phyloP scores from a whole-genome alignment of 768 basidiomycete genomes.

The Pleurotus djamor region DNA sequence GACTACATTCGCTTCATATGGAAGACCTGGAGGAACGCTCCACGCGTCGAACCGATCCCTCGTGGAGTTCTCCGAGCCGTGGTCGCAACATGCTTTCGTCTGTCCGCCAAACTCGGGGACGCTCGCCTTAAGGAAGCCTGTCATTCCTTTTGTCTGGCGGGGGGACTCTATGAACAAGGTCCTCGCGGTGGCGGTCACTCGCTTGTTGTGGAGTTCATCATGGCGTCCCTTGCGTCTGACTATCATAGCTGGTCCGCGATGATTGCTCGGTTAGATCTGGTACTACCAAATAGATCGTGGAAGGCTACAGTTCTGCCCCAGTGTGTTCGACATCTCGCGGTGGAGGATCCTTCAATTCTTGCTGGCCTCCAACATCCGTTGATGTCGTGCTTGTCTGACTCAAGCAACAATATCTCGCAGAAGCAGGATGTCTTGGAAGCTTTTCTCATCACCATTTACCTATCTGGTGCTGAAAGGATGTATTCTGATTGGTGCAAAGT shows the following conservation, averaged over 20 bases:
- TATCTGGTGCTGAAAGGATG: conserved; percentile 25
- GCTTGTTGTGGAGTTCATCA: conserved; percentile 33
- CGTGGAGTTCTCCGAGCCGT: conserved; percentile 32
- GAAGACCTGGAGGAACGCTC: conserved; percentile 32
- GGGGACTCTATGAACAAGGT: conserved; percentile 21
- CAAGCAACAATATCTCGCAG: conserved; percentile 23
- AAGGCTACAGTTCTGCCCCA: conserved; percentile 24
- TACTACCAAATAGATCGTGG: conserved; percentile 19
- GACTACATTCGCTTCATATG: conserved; percentile 33
- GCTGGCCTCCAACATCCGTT: conserved; percentile 28
- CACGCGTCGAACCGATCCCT: conserved; percentile 10
- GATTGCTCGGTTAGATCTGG: conserved; percentile 21
- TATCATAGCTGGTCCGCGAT: conserved; percentile 24
- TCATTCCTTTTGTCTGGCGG: conserved; percentile 23
- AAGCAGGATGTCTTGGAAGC: conserved; percentile 33
- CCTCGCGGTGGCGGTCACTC: conserved; percentile 21
- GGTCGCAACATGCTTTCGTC: conserved; percentile 40
- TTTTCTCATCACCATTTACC: conserved; percentile 34
- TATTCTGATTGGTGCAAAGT: conserved; percentile 23
- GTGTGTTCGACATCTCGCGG: conserved; percentile 15
- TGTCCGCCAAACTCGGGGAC: conserved; percentile 39
- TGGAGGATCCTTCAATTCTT: conserved; percentile 26
- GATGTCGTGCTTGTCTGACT: conserved; percentile 26
- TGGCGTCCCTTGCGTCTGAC: conserved; percentile 23
- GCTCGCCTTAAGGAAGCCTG: conserved; percentile 32